phyloP scores from a whole-genome alignment of 208 protist species.

The Trypanosoma melophagium region DNA sequence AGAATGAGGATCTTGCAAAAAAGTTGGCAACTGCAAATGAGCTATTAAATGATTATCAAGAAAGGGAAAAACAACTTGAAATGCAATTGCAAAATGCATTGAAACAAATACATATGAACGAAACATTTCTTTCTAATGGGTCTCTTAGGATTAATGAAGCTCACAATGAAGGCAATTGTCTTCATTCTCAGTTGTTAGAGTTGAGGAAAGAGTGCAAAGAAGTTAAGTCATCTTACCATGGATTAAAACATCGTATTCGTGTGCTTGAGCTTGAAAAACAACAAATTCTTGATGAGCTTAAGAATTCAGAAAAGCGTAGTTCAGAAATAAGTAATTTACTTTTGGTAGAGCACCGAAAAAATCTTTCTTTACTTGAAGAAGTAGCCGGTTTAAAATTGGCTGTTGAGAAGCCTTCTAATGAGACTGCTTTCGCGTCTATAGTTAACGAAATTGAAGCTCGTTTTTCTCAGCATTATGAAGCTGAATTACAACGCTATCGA shows the following conservation, averaged over 20 bases:
- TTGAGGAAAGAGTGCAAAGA: conserved; percentile 6
- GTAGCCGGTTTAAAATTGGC: conserved; percentile 15
- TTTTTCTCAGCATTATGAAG: conserved; percentile 24
- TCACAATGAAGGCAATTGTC: neutral
- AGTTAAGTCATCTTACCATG: conserved; percentile 4
- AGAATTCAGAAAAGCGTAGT: conserved; percentile 17
- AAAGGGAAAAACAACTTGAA: conserved; percentile 7
- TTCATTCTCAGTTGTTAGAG: conserved; percentile 4
- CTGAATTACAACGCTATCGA: conserved; percentile 13
- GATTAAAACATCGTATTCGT: conserved; percentile 17
- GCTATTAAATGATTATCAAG: conserved; percentile 1
- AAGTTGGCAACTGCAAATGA: conserved; percentile 2
- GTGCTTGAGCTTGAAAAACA: conserved; percentile 27
- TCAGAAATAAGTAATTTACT: conserved; percentile 25
- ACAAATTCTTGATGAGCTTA: conserved; percentile 27
- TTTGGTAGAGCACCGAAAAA: conserved; percentile 15
- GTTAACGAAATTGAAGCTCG: conserved; percentile 27
- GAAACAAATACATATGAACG: neutral
- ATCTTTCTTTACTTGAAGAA: conserved; percentile 18
- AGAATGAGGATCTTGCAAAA: conserved; percentile 13
- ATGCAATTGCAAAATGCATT: conserved; percentile 1
- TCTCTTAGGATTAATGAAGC: neutral
- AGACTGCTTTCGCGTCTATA: conserved; percentile 23
- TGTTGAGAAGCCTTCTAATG: conserved; percentile 13
- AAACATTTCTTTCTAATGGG: neutral